Evolutionary conservation across 805 yeast species (phyloP).

Genomic region (Metschnikowia hibisci): DNA sequence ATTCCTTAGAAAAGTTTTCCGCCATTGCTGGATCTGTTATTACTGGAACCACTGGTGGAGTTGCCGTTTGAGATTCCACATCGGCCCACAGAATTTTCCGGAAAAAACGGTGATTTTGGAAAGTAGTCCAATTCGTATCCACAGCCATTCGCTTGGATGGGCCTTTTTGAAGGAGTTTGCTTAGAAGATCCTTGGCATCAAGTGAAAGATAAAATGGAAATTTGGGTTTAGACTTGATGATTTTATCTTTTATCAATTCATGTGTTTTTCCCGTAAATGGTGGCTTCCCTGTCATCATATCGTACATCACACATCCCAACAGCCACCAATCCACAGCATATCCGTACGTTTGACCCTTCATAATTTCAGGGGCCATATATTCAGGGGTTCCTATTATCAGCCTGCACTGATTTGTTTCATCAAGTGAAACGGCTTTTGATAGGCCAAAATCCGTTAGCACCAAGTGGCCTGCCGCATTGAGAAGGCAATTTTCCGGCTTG

Average conservation of each 20-base stretch:
- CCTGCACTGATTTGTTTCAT: conserved; percentile 40
- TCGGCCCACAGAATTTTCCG: conserved; percentile 36
- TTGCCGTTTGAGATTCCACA: conserved; percentile 23
- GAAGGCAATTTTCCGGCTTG: conserved; percentile 84
- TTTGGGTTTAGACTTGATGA: conserved; percentile 32
- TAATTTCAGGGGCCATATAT: conserved; percentile 74
- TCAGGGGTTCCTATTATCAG: conserved; percentile 67
- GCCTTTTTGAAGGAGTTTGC: conserved; percentile 34
- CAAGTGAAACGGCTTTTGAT: conserved; percentile 43
- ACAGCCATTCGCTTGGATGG: conserved; percentile 36
- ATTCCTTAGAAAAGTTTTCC: conserved; percentile 42
- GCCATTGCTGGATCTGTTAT: conserved; percentile 44
- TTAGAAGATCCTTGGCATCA: conserved; percentile 41
- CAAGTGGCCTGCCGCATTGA: conserved; percentile 74
- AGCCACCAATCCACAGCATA: conserved; percentile 48
- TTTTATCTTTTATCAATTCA: conserved; percentile 38
- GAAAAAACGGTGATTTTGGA: conserved; percentile 38
- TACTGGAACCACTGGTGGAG: conserved; percentile 42
- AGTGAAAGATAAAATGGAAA: conserved; percentile 39
- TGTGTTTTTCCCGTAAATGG: conserved; percentile 43
- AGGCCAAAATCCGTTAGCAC: conserved; percentile 85
- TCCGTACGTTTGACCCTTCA: conserved; percentile 45
- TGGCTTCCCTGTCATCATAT: conserved; percentile 42
- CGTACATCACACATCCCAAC: conserved; percentile 42
- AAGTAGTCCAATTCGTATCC: conserved; percentile 31